Base-by-base conservation (phyloP, 2,329 filamentous ascomycete genomes). In the Exophiala xenobiotica region DNA sequence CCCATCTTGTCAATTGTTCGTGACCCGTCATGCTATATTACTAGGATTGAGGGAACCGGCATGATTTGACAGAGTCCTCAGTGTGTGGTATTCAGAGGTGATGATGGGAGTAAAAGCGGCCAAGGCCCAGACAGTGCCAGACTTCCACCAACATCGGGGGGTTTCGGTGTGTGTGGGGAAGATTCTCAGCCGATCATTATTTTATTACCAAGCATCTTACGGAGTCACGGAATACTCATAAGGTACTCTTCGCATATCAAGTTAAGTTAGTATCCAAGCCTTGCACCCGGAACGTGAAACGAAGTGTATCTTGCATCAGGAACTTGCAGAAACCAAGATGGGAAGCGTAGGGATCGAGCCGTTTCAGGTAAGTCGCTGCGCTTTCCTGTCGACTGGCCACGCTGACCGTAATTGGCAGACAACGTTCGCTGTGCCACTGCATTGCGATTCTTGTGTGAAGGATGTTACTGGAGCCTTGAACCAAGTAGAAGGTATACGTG, bases 381-480 rank as follows among this genome's bases (percentile, higher is more conserved):
- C 12, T 20, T 54, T 48, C n/a, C 62, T 66, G 51, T 65, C 41
- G 18, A 20, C 24, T 44, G 19, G 27, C 14, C 19, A 19, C 29
- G 42, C 49, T 52, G 37, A 52, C 38, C 6, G 9, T 14, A 2
- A 11, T 35, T n/a, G 38, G 35, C 63, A 97, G 87, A 95, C 92
- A 55, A 86, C 92, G 59, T 97, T 97, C 71, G 90, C 92, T 58
- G 93, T 97, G 62, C 91, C 90, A 49, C 85, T 97, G 77, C 90
- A 85, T 72, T 97, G 93, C 75, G 86, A 95, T 64, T 78, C 80
- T 66, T 97, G 93, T 75, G 83, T 96, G 69, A 86, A 91, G 70
- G 85, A 90, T 64, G 85, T 99, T 68, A 90, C 90, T 64, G 80
- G 81, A 58, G 85, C 89, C 41, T 75, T 97, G 44, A 81, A 86